phyloP scores from a whole-genome alignment of 1,284 basidiomycete species.

The Volvariella volvacea region DNA sequence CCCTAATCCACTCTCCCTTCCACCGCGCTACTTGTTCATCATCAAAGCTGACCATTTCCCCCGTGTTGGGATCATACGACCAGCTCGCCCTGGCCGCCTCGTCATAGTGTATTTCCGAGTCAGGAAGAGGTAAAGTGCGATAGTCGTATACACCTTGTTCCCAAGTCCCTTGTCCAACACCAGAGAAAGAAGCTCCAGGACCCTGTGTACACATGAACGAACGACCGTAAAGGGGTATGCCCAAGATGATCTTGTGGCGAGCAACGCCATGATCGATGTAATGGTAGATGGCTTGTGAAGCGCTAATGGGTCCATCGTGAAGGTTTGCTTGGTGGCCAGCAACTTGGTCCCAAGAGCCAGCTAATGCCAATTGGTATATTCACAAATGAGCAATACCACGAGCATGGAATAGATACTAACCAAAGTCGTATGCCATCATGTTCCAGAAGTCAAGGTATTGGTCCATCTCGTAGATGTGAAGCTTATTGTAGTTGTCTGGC shows the following conservation, averaged over 20 bases:
- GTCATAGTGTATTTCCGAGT: constrained; percentile 55
- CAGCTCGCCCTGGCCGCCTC: constrained; percentile 59
- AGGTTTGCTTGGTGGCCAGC: constrained; percentile 89
- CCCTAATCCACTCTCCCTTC: constrained; percentile 74
- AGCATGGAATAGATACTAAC: no score
- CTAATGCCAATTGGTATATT: constrained; percentile 30
- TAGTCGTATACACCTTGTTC: constrained; percentile 81
- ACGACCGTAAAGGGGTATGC: constrained; percentile 87
- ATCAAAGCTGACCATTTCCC: constrained; percentile 80
- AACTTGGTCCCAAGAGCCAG: constrained; percentile 76
- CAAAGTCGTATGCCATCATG: constrained; percentile 88
- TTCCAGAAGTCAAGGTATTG: constrained; percentile 92
- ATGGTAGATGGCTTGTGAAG: constrained; percentile 65
- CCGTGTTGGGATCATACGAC: constrained; percentile 61
- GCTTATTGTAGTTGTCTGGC: constrained; percentile 72
- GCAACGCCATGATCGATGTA: constrained; percentile 71
- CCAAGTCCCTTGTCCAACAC: constrained; percentile 71
- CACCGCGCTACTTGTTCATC: constrained; percentile 56
- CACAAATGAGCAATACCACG: no score
- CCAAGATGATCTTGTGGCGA: constrained; percentile 80
- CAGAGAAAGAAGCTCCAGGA: constrained; percentile 72
- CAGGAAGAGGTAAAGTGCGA: constrained; percentile 68
- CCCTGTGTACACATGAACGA: constrained; percentile 86
- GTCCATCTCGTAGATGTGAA: constrained; percentile 84
- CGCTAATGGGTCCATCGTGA: constrained; percentile 60